Conservation (phyloP, 1,284 basidiomycete genomes). For the Sporisorium scitamineum region DNA sequence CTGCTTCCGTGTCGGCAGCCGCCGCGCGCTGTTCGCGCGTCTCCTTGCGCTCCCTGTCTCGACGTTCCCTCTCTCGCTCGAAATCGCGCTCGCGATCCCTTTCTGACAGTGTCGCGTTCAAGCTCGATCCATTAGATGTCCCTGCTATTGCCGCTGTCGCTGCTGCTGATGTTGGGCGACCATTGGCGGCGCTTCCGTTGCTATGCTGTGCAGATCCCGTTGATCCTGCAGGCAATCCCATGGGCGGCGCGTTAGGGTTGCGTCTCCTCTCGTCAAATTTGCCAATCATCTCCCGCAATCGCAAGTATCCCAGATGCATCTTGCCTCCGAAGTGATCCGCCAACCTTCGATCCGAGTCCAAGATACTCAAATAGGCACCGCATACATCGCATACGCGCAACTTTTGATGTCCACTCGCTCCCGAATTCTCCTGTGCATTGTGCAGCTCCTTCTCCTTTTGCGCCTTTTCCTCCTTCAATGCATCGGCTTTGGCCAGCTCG, state of each 20-base stretch:
- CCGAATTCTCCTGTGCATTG: slow-evolving; percentile 95
- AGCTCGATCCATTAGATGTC: slow-evolving; percentile 5
- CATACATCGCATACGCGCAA: slow-evolving; percentile 99
- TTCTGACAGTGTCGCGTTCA: slow-evolving; percentile 16
- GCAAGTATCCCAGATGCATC: slow-evolving; percentile 99
- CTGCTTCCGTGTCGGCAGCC: slow-evolving; percentile 12
- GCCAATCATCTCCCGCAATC: slow-evolving; percentile 89
- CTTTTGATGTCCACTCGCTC: slow-evolving; percentile 98
- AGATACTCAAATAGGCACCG: slow-evolving; percentile 95
- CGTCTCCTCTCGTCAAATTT: slow-evolving; percentile 73
- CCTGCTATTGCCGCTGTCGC: slow-evolving; percentile 3
- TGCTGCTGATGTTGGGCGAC: slow-evolving; percentile 2
- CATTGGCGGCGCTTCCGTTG: slow-evolving; percentile 17
- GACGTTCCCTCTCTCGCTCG: slow-evolving; percentile 41
- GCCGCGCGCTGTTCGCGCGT: slow-evolving; percentile 38
- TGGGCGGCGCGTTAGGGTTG: slow-evolving; percentile 38
- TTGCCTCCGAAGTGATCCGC: slow-evolving; percentile 99
- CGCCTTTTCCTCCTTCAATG: slow-evolving; percentile 92
- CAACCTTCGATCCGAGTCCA: slow-evolving; percentile 97
- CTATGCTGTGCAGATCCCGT: slow-evolving; percentile 13
- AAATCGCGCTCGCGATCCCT: slow-evolving; percentile 49
- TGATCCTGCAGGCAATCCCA: slow-evolving; percentile 30
- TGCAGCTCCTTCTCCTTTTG: slow-evolving; percentile 98
- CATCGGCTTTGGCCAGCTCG: slow-evolving; percentile 96
- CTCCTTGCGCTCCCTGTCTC: slow-evolving; percentile 52